Base-by-base conservation (phyloP, 148 eudicot genomes). In the Persicaria maculosa region DNA sequence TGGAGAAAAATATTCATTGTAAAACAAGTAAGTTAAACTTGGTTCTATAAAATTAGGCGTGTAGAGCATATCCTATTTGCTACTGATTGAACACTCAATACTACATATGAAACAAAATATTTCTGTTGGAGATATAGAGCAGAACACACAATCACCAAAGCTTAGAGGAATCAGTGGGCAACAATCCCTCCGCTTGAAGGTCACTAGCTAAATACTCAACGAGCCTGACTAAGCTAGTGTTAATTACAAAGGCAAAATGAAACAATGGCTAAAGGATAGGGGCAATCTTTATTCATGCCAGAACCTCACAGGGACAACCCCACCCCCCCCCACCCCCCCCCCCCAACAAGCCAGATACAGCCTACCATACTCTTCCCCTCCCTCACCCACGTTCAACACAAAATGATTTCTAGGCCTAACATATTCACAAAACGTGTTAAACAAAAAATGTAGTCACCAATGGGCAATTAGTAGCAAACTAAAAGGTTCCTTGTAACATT, bases 381-480 rank as follows among this genome's bases (percentile, higher is more conserved):
- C 52, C 52, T 6, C 1, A 12, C 52, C 14, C 52, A 48, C 40
- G 52, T 48, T 48, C 52, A 48, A 48, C 52, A 5, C 52, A 48
- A 48, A 48, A 8, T 48, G 52, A 8, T 48, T 48, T 48, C 52
- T 48, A 8, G 12, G 12, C 11, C 52, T 48, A 48, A 1, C 46
- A 4, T 57, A 57, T 57, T 57, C 62, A 19, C 69, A 6, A 36
- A 65, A 65, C 69, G 15, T 40, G 46, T 65, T 16, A 14, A 40
- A 65, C 4, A 40, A 65, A 65, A 36, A 36, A 17, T 36, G 47
- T 25, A 62, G 70, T 65, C 70, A 65, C 70, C 47, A 65, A 31
- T 65, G 47, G 31, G 19, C 47, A 65, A 19, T 36, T 40, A 40
- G n/a, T 12, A 15, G 69, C 69, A 61, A 9, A 40, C 17, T 11